phyloP scores from a whole-genome alignment of 345 rosid species.

The Eucalyptus tenuipes region DNA sequence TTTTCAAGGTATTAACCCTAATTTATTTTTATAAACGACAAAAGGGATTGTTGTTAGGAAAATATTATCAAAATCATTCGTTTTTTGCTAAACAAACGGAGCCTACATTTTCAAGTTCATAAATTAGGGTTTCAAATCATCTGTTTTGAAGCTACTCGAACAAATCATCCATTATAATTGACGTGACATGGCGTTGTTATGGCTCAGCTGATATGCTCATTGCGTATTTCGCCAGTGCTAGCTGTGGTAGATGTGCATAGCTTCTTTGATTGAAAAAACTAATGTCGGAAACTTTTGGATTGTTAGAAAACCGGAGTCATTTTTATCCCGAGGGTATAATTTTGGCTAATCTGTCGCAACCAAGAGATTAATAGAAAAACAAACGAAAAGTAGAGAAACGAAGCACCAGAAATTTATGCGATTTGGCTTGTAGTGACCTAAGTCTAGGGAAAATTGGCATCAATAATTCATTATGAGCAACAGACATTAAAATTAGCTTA shows the following conservation, averaged over 20 bases:
- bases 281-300: not conserved
- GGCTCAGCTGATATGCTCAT: not conserved
- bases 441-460: not conserved
- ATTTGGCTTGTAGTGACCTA: not conserved
- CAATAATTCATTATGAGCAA: too few relatives aligned
- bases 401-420: not conserved
- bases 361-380: not conserved
- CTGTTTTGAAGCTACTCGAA: too few relatives aligned
- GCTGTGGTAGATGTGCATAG: rapidly evolving
- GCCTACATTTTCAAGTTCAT: not conserved
- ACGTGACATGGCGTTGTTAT: not conserved
- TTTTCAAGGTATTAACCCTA: too few relatives aligned
- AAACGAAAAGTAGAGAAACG: not conserved
- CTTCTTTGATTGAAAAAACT: not conserved
- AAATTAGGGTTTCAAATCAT: not conserved
- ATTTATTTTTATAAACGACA: too few relatives aligned
- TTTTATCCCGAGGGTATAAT: not conserved
- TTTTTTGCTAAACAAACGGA: rapidly evolving
- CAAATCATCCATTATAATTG: not conserved
- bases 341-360: not conserved
- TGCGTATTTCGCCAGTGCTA: not conserved
- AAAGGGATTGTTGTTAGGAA: too few relatives aligned
- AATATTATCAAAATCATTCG: too few relatives aligned
- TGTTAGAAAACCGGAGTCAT: not conserved
- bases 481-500: too few relatives aligned